Percentiles rank a stretch among this genome's conserved stretches.
Conservation (phyloP, 2,329 filamentous ascomycete genomes). For the Onygena corvina region DNA sequence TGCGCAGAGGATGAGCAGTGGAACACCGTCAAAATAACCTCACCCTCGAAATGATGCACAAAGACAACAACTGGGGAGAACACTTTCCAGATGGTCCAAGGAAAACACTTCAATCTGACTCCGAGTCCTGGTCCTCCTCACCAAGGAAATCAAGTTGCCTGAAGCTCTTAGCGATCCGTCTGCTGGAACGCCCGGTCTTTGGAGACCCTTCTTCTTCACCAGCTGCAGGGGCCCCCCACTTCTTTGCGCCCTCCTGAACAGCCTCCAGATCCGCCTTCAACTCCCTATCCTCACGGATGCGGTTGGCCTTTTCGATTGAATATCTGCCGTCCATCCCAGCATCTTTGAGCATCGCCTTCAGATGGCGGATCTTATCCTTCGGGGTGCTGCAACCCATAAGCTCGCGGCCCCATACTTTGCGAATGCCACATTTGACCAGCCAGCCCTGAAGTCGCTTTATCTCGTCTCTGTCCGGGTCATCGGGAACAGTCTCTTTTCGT, state of each 20-base stretch:
- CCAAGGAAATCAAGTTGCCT: slow-evolving; percentile 49
- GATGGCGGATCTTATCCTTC: slow-evolving; percentile 69
- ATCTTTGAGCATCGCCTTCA: slow-evolving; percentile 66
- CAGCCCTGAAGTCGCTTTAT: slow-evolving; percentile 82
- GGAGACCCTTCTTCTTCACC: slow-evolving; percentile 32
- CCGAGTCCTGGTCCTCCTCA: slow-evolving; percentile 54
- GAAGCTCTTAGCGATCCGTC: slow-evolving; percentile 33
- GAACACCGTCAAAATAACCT: slow-evolving; percentile 20
- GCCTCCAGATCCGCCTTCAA: slow-evolving; percentile 71
- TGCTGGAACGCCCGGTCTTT: slow-evolving; percentile 27
- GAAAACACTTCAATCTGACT: slow-evolving; percentile 19
- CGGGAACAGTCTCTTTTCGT: slow-evolving; percentile 35
- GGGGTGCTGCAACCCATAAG: slow-evolving; percentile 62
- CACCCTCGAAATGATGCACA: slow-evolving; percentile 6
- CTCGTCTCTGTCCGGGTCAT: slow-evolving; percentile 57
- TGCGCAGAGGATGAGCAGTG: slow-evolving; percentile 64
- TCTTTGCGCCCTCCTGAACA: slow-evolving; percentile 66
- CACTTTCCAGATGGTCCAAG: neutral
- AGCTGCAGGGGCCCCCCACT: slow-evolving; percentile 54
- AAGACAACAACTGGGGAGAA: neutral
- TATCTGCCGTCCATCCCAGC: slow-evolving; percentile 82
- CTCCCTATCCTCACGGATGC: slow-evolving; percentile 81
- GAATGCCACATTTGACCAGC: slow-evolving; percentile 78
- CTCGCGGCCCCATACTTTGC: slow-evolving; percentile 83
- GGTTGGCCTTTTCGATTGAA: slow-evolving; percentile 67